A percentile compares a stretch with the other conserved stretches of the same genome.
These are phyloP conservation scores for Coemansia sp. DNA, from an alignment of 192 early-diverging fungal species.

Conservation along the genomic window DNA sequence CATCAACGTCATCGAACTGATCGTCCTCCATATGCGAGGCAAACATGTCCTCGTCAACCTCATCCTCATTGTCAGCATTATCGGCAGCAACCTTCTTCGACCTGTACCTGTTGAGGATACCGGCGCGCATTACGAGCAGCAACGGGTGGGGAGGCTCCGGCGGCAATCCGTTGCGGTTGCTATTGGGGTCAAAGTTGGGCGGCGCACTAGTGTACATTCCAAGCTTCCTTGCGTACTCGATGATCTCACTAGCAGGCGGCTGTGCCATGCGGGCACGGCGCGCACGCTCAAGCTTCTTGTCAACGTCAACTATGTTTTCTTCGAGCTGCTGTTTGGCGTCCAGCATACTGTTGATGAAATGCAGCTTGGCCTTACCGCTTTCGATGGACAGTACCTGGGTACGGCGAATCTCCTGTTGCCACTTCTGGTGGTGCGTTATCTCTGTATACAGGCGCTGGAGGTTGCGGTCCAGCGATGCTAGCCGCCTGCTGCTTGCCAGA, in stretches of 20 bases:
- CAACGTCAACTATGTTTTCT: conserved; percentile 18
- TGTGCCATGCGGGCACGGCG: conserved; percentile 9
- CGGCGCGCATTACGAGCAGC: conserved; percentile 49
- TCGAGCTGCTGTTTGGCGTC: conserved; percentile 41
- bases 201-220: conserved; percentile 54
- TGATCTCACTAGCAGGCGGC: conserved; percentile 36
- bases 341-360: conserved; percentile 38
- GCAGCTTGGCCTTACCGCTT: conserved; percentile 37
- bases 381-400: conserved; percentile 33
- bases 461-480: conserved; percentile 30
- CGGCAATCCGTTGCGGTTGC: conserved; percentile 13
- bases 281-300: conserved; percentile 18
- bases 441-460: conserved; percentile 37
- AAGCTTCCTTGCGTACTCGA: conserved; percentile 54
- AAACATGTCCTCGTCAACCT: conserved; percentile 31
- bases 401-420: conserved; percentile 44
- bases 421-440: conserved; percentile 36
- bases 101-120: conserved; percentile 49
- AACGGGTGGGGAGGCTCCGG: conserved; percentile 54
- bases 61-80: conserved; percentile 14
- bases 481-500: conserved; percentile 1
- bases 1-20: conserved; percentile 47
- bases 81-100: conserved; percentile 17
- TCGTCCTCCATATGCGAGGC: conserved; percentile 27
- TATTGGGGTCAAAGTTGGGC: conserved; percentile 52